A percentile compares a stretch with the other conserved stretches of the same genome.
phyloP scores from a whole-genome alignment of 305 asterid genomes.

The Ajuga reptans region DNA sequence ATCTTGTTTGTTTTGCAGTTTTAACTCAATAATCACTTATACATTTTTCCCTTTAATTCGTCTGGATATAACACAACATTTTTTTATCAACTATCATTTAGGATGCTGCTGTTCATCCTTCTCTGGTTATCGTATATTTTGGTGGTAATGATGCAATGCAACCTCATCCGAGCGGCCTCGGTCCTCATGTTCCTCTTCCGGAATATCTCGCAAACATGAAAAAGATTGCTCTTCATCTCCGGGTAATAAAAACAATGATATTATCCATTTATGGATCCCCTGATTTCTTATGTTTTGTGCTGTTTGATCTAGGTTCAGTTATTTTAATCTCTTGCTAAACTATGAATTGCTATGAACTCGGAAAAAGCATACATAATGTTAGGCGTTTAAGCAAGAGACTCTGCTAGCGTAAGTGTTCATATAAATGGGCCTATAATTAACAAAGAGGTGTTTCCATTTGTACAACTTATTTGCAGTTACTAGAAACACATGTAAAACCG shows the following conservation, averaged over 20 bases:
- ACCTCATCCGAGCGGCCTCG: slow-evolving; percentile 38
- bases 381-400: neutral
- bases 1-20: neutral
- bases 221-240: slow-evolving; percentile 42
- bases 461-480: no score
- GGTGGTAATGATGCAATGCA: slow-evolving; percentile 49
- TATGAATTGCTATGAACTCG: no score
- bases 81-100: slow-evolving; percentile 3
- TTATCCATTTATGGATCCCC: neutral
- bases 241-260: slow-evolving; percentile 17
- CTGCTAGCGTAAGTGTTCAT: neutral
- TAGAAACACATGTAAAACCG: no score
- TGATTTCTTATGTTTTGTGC: neutral
- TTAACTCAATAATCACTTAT: neutral
- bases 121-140: slow-evolving; percentile 47
- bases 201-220: slow-evolving; percentile 56
- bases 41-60: neutral
- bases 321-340: neutral
- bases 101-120: slow-evolving; percentile 43
- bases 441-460: no score
- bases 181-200: slow-evolving; percentile 48
- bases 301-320: neutral
- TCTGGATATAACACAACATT: neutral
- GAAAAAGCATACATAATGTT: neutral
- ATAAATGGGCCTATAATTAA: neutral